Evolutionary conservation across 495 filamentous ascomycete genomes (phyloP).

Genomic region (Glarea lozoyensis): DNA sequence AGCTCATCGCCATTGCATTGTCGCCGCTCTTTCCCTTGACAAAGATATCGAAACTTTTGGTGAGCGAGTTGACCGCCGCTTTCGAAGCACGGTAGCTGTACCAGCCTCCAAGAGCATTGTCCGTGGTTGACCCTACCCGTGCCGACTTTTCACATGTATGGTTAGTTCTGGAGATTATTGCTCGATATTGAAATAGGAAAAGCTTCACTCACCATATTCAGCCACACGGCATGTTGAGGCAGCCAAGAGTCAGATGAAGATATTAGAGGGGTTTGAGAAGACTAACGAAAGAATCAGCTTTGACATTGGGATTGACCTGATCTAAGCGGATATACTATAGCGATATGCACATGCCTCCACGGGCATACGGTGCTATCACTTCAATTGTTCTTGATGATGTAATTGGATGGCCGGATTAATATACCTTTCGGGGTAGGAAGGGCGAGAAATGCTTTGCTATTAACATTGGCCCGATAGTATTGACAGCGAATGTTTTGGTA

Average conservation of each 20-base stretch:
- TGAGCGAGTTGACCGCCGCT: slow-evolving; percentile 58
- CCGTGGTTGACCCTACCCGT: slow-evolving; percentile 63
- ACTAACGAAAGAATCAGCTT: too few species aligned
- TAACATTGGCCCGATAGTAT: slow-evolving; percentile 64
- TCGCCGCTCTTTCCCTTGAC: slow-evolving; percentile 42
- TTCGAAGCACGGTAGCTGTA: slow-evolving; percentile 72
- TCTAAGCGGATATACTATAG: too few species aligned
- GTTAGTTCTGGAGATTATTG: too few species aligned
- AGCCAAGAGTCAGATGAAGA: too few species aligned
- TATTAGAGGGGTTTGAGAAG: too few species aligned
- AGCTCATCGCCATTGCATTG: slow-evolving; percentile 54
- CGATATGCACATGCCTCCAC: too few species aligned
- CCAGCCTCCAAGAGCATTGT: slow-evolving; percentile 64
- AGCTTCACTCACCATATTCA: too few species aligned
- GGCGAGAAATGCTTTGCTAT: slow-evolving; percentile 64
- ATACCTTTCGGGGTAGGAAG: slow-evolving; percentile 49
- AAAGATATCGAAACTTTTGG: slow-evolving; percentile 66
- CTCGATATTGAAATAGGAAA: too few species aligned
- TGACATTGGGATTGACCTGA: too few species aligned
- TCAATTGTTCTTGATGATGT: background rate
- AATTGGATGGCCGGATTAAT: slow-evolving; percentile 2
- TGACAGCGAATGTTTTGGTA: slow-evolving; percentile 55
- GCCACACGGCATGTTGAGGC: slow-evolving; percentile 47
- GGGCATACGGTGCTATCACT: too few species aligned
- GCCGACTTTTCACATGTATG: too few species aligned